Evolutionary conservation across 1,139 yeast genomes (phyloP).

Genomic region (Protomyces macrosporus): DNA sequence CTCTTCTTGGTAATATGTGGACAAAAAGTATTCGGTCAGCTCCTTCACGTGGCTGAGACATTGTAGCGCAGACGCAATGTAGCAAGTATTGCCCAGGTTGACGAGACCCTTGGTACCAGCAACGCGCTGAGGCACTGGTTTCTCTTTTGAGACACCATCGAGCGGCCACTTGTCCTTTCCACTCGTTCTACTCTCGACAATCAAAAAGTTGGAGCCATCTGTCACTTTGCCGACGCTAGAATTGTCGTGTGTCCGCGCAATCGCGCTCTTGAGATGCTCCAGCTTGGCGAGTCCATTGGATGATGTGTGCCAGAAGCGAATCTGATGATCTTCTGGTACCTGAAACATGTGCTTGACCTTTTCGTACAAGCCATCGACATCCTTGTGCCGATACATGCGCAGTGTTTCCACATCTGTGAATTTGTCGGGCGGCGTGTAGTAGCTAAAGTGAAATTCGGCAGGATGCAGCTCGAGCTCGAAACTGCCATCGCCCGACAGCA

Average conservation of each 20-base stretch:
- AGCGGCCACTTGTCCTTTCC: constrained; percentile 16
- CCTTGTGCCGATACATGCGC: constrained; percentile 18
- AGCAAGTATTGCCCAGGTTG: constrained; percentile 90
- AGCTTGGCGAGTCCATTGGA: constrained; percentile 18
- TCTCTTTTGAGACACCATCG: constrained; percentile 13
- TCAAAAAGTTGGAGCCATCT: constrained; percentile 13
- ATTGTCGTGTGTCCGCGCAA: constrained; percentile 6
- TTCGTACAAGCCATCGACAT: constrained; percentile 22
- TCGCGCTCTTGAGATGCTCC: constrained; percentile 12
- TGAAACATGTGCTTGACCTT: constrained; percentile 16
- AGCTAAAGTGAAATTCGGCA: constrained; percentile 16
- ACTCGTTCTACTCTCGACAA: constrained; percentile 12
- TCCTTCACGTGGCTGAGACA: constrained; percentile 86
- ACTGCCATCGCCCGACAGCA: neutral
- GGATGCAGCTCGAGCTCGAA: constrained; percentile 11
- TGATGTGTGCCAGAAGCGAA: constrained; percentile 21
- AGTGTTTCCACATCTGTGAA: constrained; percentile 12
- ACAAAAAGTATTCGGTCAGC: constrained; percentile 63
- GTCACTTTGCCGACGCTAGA: constrained; percentile 18
- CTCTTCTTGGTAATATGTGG: constrained; percentile 58
- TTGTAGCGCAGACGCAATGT: constrained; percentile 94
- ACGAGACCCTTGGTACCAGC: constrained; percentile 50
- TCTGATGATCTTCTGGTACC: neutral
- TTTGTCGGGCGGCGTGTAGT: constrained; percentile 18
- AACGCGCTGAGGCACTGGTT: constrained; percentile 1